Evolutionary conservation across 352 stramenopile genomes (phyloP).

Genomic region (Pythium sukuiense): DNA sequence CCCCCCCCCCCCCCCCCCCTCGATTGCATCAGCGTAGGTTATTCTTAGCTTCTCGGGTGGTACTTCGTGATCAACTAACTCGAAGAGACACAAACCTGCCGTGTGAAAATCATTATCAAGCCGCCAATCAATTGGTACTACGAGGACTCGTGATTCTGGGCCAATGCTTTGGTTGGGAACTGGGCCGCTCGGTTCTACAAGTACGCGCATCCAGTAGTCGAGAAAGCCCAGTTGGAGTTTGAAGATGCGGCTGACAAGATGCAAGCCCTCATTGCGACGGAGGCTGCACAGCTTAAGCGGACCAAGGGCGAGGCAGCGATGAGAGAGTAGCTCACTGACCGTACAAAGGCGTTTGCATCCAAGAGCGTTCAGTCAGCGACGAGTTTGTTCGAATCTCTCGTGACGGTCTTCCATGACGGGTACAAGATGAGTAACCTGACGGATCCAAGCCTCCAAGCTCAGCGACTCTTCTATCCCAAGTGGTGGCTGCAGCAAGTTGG

Average conservation of each 20-base stretch:
- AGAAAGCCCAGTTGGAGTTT: conserved; percentile 49
- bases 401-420: conserved; percentile 77
- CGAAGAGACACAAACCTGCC: too few relatives aligned
- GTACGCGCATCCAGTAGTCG: conserved; percentile 56
- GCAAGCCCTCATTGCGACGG: conserved; percentile 32
- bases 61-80: too few relatives aligned
- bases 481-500: conserved; percentile 78
- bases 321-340: conserved; percentile 53
- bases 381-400: conserved; percentile 60
- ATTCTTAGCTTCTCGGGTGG: too few relatives aligned
- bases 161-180: conserved; percentile 78
- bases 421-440: conserved; percentile 65
- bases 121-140: too few relatives aligned
- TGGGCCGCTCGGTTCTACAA: conserved; percentile 77
- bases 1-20: too few relatives aligned
- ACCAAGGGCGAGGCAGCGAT: conserved; percentile 45
- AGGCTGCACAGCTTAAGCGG: conserved; percentile 43
- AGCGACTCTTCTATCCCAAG: conserved; percentile 73
- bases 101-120: too few relatives aligned
- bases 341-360: conserved; percentile 46
- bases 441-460: conserved; percentile 36
- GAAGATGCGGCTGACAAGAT: conserved; percentile 44
- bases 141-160: conserved; percentile 70
- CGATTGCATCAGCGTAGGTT: too few relatives aligned
- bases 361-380: conserved; percentile 47